These are phyloP conservation scores for Daldinia bambusicola DNA, from an alignment of 495 filamentous ascomycete species.

Conservation along the genomic window DNA sequence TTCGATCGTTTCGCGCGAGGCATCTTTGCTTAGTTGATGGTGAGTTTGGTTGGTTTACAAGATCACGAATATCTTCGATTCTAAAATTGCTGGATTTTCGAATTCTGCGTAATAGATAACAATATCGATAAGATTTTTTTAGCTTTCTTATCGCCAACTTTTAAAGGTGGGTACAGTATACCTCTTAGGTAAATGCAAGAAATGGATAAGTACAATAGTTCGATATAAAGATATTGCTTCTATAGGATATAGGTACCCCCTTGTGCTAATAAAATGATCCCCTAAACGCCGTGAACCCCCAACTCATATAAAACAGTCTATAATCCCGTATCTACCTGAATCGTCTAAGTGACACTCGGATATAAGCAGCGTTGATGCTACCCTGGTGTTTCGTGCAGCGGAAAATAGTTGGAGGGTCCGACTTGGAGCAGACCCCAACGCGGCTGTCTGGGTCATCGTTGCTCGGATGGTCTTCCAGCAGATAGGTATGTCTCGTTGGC, in stretches of 20 bases:
- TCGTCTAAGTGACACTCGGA: not conserved
- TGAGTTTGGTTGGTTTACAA: slow-evolving; percentile 6
- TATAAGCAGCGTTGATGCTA: not conserved
- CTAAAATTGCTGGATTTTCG: slow-evolving; percentile 19
- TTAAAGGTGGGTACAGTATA: not conserved
- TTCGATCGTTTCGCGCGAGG: slow-evolving; percentile 87
- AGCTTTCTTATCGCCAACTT: slow-evolving; percentile 14
- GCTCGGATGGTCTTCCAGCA: not conserved
- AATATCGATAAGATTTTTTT: slow-evolving; percentile 27
- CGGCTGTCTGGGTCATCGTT: too few species aligned
- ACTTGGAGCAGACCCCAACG: not conserved
- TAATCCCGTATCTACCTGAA: slow-evolving; percentile 18
- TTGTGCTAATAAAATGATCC: slow-evolving; percentile 1
- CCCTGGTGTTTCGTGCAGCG: not conserved
- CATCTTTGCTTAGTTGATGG: slow-evolving; percentile 63
- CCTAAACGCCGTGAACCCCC: slow-evolving; percentile 24
- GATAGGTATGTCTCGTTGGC: slow-evolving; percentile 2
- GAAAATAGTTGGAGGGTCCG: not conserved
- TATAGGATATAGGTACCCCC: not conserved
- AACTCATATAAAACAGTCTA: slow-evolving; percentile 16
- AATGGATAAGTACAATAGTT: not conserved
- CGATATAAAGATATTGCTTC: not conserved
- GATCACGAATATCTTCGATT: slow-evolving; percentile 12
- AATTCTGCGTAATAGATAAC: slow-evolving; percentile 30
- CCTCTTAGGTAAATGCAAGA: too few species aligned